Conservation (phyloP, 192 early-diverging fungal genomes). For the Kickxella alabastrina region DNA sequence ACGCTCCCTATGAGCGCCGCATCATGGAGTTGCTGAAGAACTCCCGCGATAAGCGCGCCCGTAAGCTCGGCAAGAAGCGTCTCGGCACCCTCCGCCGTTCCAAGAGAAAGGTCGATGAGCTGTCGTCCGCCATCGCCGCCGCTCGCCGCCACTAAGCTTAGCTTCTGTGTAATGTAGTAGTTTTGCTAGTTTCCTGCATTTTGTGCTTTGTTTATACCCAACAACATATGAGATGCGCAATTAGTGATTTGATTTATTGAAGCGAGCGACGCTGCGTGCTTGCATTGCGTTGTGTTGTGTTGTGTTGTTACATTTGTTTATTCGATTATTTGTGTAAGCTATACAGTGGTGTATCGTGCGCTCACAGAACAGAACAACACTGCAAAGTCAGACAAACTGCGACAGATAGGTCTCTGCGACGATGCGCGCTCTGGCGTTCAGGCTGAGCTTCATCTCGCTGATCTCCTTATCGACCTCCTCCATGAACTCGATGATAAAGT, state of each 20-base stretch:
- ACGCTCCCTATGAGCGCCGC: constrained; percentile 97
- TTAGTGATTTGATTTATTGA: too few relatives aligned
- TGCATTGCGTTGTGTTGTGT: too few relatives aligned
- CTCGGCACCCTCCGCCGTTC: constrained; percentile 94
- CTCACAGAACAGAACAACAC: neutral
- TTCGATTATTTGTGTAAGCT: too few relatives aligned
- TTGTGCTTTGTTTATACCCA: neutral
- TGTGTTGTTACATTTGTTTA: too few relatives aligned
- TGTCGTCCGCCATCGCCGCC: constrained; percentile 86
- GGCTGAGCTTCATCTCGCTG: constrained; percentile 94
- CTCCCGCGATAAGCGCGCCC: constrained; percentile 99
- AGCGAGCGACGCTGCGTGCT: too few relatives aligned
- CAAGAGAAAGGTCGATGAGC: constrained; percentile 99
- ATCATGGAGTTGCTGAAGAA: constrained; percentile 99
- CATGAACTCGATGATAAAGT: constrained; percentile 99
- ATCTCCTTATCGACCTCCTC: constrained; percentile 99
- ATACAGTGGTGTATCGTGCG: neutral
- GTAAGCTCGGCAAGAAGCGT: constrained; percentile 97
- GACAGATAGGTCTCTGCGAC: constrained; percentile 74
- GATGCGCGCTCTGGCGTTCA: constrained; percentile 87
- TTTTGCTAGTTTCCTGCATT: neutral
- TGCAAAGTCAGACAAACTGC: constrained; percentile 33
- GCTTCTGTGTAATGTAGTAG: neutral
- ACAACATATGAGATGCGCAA: neutral
- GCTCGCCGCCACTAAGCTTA: constrained; percentile 70